Percentiles rank a stretch among this genome's conserved stretches.
Conservation (phyloP, 2,329 filamentous ascomycete genomes). For the Stachybotrys elegans region DNA sequence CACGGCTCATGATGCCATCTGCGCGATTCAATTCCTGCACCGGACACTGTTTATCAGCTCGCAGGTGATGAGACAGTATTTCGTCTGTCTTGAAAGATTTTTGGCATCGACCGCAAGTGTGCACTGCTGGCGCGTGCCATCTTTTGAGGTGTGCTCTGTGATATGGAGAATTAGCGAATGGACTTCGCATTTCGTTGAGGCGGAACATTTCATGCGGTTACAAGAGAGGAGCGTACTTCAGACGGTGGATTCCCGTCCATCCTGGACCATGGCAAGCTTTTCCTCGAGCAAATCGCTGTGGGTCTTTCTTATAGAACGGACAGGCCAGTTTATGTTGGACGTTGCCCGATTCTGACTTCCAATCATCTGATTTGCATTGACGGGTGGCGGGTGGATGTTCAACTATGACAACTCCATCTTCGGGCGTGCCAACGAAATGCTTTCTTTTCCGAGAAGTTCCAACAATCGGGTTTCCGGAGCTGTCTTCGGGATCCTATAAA, state of each 20-base stretch:
- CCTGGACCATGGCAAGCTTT: not conserved
- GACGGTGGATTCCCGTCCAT: not conserved
- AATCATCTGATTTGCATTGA: not conserved
- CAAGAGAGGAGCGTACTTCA: not conserved
- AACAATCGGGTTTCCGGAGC: too few species aligned
- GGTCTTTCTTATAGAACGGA: not conserved
- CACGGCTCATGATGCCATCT: not conserved
- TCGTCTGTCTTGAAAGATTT: not conserved
- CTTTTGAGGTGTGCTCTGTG: not conserved
- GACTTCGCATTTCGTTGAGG: too few species aligned
- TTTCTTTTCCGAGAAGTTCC: too few species aligned
- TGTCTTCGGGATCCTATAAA: too few species aligned
- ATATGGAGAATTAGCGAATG: not conserved
- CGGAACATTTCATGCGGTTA: not conserved
- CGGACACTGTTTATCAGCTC: not conserved
- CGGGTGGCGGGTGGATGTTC: not conserved
- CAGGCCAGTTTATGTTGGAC: not conserved
- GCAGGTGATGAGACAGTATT: not conserved
- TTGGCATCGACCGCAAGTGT: not conserved
- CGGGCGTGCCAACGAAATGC: too few species aligned
- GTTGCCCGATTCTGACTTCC: not conserved
- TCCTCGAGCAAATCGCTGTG: not conserved
- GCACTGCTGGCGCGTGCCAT: not conserved
- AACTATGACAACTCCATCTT: too few species aligned
- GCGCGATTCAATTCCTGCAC: not conserved